Percentiles rank a stretch among this genome's conserved stretches.
These are phyloP conservation scores for Gamarada debralockiae DNA, from an alignment of 495 filamentous ascomycete species.

Conservation along the genomic window DNA sequence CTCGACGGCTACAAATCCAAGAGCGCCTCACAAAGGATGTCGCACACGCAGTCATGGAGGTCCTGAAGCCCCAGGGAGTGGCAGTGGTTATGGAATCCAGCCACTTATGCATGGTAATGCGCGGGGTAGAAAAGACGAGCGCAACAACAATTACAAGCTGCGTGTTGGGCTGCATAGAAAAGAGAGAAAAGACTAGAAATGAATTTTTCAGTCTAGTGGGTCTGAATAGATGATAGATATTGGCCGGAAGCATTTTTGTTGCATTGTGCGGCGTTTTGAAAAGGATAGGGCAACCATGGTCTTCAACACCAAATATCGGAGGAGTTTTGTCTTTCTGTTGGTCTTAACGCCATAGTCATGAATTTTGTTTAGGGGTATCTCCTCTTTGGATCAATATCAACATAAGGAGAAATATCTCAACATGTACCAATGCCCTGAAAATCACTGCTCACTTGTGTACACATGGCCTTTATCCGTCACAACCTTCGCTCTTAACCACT, in stretches of 20 bases:
- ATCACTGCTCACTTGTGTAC: too few species aligned
- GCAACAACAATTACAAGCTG: constrained; percentile 91
- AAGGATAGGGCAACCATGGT: constrained; percentile 13
- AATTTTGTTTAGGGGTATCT: background rate
- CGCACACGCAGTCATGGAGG: constrained; percentile 86
- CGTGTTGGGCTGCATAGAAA: constrained; percentile 90
- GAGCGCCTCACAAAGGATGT: constrained; percentile 95
- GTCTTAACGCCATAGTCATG: constrained; percentile 26
- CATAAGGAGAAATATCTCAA: too few species aligned
- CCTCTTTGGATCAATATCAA: too few species aligned
- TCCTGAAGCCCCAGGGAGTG: constrained; percentile 90
- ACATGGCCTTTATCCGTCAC: background rate
- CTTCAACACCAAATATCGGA: constrained; percentile 24
- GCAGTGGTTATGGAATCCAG: constrained; percentile 96
- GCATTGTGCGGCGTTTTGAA: constrained; percentile 18
- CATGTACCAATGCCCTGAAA: too few species aligned
- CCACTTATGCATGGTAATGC: constrained; percentile 91
- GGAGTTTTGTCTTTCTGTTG: constrained; percentile 13
- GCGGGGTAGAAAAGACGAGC: constrained; percentile 65
- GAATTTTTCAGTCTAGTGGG: constrained; percentile 81
- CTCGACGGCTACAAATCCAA: constrained; percentile 87
- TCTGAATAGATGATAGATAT: constrained; percentile 50
- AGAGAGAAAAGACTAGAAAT: constrained; percentile 87
- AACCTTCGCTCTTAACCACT: background rate
- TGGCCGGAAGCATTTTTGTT: background rate